Conservation (phyloP, 345 rosid species). For the Heritiera fomes region DNA sequence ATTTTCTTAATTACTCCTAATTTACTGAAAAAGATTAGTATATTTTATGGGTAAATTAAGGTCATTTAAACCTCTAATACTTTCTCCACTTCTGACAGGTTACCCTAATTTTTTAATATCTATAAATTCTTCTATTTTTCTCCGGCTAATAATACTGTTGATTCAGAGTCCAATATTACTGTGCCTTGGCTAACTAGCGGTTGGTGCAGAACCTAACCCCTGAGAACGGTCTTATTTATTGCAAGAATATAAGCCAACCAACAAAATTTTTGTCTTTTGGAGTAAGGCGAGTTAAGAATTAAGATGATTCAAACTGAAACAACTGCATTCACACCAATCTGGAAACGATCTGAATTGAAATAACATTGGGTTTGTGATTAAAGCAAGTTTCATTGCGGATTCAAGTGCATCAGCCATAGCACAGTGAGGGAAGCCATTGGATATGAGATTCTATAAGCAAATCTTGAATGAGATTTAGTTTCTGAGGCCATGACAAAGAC, state of each 20-base stretch:
- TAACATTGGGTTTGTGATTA: not conserved
- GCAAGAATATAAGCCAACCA: not conserved
- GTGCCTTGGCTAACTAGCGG: not conserved
- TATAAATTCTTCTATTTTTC: not conserved
- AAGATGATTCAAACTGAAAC: not conserved
- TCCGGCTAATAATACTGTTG: not conserved
- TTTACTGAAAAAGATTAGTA: no score
- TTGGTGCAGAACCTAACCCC: constrained; percentile 7
- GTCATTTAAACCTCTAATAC: not conserved
- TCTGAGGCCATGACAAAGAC: constrained; percentile 1
- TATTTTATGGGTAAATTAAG: not conserved
- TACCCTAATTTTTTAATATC: not conserved
- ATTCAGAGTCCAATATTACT: not conserved
- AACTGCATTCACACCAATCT: not conserved
- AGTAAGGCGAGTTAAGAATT: not conserved
- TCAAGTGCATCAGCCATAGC: not conserved
- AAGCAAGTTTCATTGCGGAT: not conserved
- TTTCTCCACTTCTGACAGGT: not conserved
- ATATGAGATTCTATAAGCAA: constrained; percentile 12
- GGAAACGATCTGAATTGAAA: not conserved
- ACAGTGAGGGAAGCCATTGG: not conserved
- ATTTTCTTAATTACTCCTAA: no score
- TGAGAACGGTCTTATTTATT: not conserved
- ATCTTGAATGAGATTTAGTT: constrained; percentile 14
- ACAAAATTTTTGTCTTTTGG: constrained; percentile 3